Conservation (phyloP, 164 flowering plant species). For the Dillenia turbinata region DNA sequence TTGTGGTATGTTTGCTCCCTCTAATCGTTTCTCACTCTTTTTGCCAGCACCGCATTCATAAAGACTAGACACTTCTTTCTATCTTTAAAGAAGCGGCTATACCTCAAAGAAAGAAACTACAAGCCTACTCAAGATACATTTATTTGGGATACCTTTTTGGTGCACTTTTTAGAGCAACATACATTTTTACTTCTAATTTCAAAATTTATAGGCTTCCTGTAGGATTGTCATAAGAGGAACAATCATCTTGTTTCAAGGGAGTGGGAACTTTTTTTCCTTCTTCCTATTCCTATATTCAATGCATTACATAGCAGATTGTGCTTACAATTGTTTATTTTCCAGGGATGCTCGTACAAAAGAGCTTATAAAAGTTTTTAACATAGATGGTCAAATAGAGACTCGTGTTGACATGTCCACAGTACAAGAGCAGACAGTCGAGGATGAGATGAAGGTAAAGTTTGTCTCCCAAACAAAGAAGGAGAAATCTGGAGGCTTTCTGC, state of each 20-base stretch:
- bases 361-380: constrained; percentile 77
- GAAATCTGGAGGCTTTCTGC: constrained; percentile 67
- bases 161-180: too few species aligned
- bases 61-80: too few species aligned
- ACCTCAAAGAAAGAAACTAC: too few species aligned
- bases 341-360: constrained; percentile 97
- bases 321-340: constrained; percentile 9
- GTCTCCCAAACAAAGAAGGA: constrained; percentile 78
- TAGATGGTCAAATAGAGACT: constrained; percentile 82
- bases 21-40: background rate
- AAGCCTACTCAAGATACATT: too few species aligned
- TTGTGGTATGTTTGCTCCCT: constrained; percentile 54
- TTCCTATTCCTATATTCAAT: background rate
- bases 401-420: constrained; percentile 51
- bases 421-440: constrained; percentile 55
- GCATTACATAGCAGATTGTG: background rate
- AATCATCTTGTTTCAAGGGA: background rate
- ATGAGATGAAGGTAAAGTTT: constrained; percentile 70
- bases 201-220: too few species aligned
- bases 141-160: too few species aligned
- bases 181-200: too few species aligned
- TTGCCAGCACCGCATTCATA: too few species aligned
- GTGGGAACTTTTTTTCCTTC: background rate
- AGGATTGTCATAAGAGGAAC: too few species aligned
- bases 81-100: too few species aligned